Evolutionary conservation across 257 asterid genomes (phyloP).

Genomic region (Fraxinus americana): DNA sequence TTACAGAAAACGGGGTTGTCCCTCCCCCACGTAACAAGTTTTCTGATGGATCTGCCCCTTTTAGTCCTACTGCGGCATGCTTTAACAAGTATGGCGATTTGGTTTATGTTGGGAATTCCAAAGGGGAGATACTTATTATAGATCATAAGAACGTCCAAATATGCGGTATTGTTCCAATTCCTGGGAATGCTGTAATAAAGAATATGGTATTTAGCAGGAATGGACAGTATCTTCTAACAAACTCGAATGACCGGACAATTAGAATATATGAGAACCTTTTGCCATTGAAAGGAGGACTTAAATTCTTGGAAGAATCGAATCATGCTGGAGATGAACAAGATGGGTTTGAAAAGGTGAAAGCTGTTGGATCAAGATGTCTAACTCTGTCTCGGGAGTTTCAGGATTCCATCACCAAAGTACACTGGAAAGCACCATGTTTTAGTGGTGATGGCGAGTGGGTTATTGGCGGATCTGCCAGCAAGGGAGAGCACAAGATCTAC

Average conservation of each 20-base stretch:
- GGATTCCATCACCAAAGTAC: constrained; percentile 83
- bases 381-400: constrained; percentile 76
- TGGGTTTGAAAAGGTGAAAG: constrained; percentile 60
- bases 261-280: constrained; percentile 83
- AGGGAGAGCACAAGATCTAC: constrained; percentile 97
- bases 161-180: constrained; percentile 58
- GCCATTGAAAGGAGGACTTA: constrained; percentile 61
- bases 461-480: constrained; percentile 89
- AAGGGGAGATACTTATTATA: constrained; percentile 81
- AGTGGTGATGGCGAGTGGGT: constrained; percentile 99
- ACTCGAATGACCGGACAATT: constrained; percentile 78
- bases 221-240: constrained; percentile 81
- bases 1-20: constrained; percentile 45
- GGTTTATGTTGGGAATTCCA: constrained; percentile 81
- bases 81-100: constrained; percentile 81
- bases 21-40: constrained; percentile 62
- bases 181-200: constrained; percentile 77
- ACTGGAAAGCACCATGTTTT: constrained; percentile 94
- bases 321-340: constrained; percentile 45
- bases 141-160: constrained; percentile 54
- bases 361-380: constrained; percentile 69
- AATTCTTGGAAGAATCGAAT: constrained; percentile 42
- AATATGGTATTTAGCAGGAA: constrained; percentile 79
- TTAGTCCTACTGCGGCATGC: constrained; percentile 91
- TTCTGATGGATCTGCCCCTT: constrained; percentile 81